These are phyloP conservation scores for Mikania micrantha DNA, from an alignment of 129 eudicot species.

Conservation along the genomic window DNA sequence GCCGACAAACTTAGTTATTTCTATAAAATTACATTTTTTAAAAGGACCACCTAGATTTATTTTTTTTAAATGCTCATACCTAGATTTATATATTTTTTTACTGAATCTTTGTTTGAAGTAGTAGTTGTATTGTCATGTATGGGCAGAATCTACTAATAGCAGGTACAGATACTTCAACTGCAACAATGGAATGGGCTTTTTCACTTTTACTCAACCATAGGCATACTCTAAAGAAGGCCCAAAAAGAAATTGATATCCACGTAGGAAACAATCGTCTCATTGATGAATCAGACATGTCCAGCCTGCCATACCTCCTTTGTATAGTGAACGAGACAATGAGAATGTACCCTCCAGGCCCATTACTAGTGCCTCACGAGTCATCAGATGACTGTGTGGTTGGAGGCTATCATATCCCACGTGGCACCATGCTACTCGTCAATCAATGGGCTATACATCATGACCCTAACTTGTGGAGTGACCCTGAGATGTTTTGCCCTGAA, in stretches of 20 bases:
- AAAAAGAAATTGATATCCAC: conserved; percentile 26
- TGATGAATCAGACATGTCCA: conserved; percentile 30
- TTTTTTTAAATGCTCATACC: too few relatives aligned
- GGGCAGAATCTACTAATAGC: conserved; percentile 23
- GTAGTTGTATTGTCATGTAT: too few relatives aligned
- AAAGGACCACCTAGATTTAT: too few relatives aligned
- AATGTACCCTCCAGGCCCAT: conserved; percentile 32
- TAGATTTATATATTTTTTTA: too few relatives aligned
- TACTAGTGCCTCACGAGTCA: too few relatives aligned
- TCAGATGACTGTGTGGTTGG: conserved; percentile 32
- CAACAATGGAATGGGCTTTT: conserved; percentile 42
- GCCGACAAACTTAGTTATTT: too few relatives aligned
- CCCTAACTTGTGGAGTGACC: conserved; percentile 38
- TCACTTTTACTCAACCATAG: conserved; percentile 36
- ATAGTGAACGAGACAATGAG: conserved; percentile 35
- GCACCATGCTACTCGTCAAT: conserved; percentile 43
- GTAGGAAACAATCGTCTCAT: conserved; percentile 25
- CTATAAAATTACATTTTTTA: too few relatives aligned
- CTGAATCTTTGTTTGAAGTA: too few relatives aligned
- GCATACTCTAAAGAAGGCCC: conserved; percentile 25
- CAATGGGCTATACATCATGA: conserved; percentile 44
- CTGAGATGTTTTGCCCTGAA: conserved; percentile 36
- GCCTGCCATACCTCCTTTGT: conserved; percentile 35
- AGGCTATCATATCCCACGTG: conserved; percentile 46
- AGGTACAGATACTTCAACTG: conserved; percentile 31